These are phyloP conservation scores for Blastomyces gilchristii DNA, from an alignment of 2,329 filamentous ascomycete genomes.

Conservation along the genomic window DNA sequence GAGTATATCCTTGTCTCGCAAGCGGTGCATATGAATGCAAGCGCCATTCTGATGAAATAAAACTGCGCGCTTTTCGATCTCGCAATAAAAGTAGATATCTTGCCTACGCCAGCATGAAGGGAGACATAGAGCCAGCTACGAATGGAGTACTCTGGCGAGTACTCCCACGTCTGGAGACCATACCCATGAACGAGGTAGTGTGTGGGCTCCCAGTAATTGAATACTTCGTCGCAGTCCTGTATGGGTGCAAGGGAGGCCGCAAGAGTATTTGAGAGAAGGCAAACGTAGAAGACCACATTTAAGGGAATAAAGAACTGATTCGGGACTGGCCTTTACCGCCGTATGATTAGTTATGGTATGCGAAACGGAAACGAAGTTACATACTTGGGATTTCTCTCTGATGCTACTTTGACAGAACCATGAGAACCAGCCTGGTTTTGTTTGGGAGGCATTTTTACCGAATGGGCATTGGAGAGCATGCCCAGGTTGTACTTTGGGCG, in stretches of 20 bases:
- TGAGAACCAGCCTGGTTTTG: conserved; percentile 2
- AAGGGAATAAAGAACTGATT: conserved; percentile 55
- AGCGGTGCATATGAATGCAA: conserved; percentile 67
- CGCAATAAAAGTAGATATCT: conserved; percentile 49
- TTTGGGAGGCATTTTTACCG: not conserved
- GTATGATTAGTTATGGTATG: not conserved
- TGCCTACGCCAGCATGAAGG: conserved; percentile 65
- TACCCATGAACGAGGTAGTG: conserved; percentile 91
- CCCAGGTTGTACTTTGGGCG: not conserved
- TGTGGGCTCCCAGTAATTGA: conserved; percentile 97
- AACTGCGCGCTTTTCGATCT: conserved; percentile 55
- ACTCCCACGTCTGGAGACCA: conserved; percentile 96
- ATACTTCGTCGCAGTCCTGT: conserved; percentile 96
- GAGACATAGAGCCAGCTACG: conserved; percentile 87
- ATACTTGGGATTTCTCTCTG: conserved; percentile 4
- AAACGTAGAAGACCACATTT: conserved; percentile 69
- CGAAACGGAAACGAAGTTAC: not conserved
- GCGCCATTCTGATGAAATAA: conserved; percentile 67
- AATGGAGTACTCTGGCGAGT: conserved; percentile 88
- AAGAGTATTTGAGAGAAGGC: conserved; percentile 60
- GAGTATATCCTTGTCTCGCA: conserved; percentile 76
- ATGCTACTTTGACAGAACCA: conserved; percentile 1
- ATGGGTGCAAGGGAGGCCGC: conserved; percentile 81
- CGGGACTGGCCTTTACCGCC: conserved; percentile 22
- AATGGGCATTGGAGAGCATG: not conserved